Percentiles rank a stretch among this genome's conserved stretches.
Conservation (phyloP, 2,329 filamentous ascomycete genomes). For the Ciborinia camelliae region DNA sequence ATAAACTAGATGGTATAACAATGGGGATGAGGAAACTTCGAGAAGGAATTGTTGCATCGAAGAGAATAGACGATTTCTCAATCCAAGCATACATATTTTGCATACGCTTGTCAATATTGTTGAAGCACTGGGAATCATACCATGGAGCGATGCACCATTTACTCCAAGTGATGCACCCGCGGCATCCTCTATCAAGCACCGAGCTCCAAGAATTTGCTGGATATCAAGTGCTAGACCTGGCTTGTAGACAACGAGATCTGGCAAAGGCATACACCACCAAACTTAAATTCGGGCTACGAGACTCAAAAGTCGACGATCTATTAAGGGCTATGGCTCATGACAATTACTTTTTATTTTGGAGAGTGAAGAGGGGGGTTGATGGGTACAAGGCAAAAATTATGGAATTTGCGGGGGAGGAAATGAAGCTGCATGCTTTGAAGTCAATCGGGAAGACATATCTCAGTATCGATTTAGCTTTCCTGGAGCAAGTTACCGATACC, state of each 20-base stretch:
- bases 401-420: conserved; percentile 72
- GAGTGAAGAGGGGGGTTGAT: conserved; percentile 68
- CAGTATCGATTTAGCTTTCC: conserved; percentile 61
- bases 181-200: conserved; percentile 63
- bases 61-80: conserved; percentile 74
- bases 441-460: conserved; percentile 83
- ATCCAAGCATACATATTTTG: conserved; percentile 90
- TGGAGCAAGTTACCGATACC: conserved; percentile 66
- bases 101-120: conserved; percentile 77
- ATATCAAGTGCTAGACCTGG: conserved; percentile 83
- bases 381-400: conserved; percentile 76
- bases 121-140: conserved; percentile 82
- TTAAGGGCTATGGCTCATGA: conserved; percentile 72
- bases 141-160: conserved; percentile 81
- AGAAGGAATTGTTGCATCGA: conserved; percentile 80
- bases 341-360: conserved; percentile 78
- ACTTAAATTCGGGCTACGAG: conserved; percentile 57
- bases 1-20: conserved; percentile 50
- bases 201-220: conserved; percentile 76
- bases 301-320: conserved; percentile 65
- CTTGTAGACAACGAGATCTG: conserved; percentile 76
- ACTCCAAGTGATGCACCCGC: conserved; percentile 65
- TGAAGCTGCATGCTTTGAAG: conserved; percentile 76
- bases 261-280: conserved; percentile 68
- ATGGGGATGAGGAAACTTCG: conserved; percentile 86